These are phyloP conservation scores for Melampsora larici-populina DNA, from an alignment of 1,284 basidiomycete genomes.

Conservation along the genomic window DNA sequence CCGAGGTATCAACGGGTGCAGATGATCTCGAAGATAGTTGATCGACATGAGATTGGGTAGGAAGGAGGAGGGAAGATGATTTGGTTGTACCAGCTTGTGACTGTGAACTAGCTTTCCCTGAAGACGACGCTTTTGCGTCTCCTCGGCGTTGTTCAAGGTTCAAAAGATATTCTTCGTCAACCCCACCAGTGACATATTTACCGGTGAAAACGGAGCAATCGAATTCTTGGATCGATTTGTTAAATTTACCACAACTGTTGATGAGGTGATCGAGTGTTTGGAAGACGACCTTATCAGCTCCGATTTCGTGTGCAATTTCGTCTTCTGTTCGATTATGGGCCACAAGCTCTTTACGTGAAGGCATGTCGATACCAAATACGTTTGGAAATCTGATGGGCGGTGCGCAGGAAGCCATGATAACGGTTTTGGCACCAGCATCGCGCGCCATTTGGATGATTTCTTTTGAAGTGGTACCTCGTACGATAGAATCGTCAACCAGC, in stretches of 20 bases:
- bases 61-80: constrained; percentile 12
- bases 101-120: constrained; percentile 18
- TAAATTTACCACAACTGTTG: constrained; percentile 80
- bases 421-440: constrained; percentile 95
- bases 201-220: constrained; percentile 99
- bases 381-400: constrained; percentile 92
- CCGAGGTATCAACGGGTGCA: constrained; percentile 7
- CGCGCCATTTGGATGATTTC: constrained; percentile 99
- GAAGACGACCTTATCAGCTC: constrained; percentile 94
- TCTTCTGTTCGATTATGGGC: constrained; percentile 74
- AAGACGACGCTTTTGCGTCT: constrained; percentile 59
- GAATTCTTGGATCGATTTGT: constrained; percentile 72
- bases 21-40: neutral
- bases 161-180: constrained; percentile 77
- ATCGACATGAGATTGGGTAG: too few relatives aligned
- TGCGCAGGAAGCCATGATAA: constrained; percentile 94
- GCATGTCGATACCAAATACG: constrained; percentile 99
- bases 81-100: constrained; percentile 1
- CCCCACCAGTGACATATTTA: constrained; percentile 93
- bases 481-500: constrained; percentile 97
- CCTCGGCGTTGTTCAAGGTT: constrained; percentile 74
- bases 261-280: constrained; percentile 90
- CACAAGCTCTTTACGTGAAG: constrained; percentile 86
- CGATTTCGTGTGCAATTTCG: constrained; percentile 78
- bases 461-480: constrained; percentile 95